A percentile compares a stretch with the other conserved stretches of the same genome.
phyloP scores from a whole-genome alignment of 345 rosid genomes.

The Lagerstroemia speciosa region DNA sequence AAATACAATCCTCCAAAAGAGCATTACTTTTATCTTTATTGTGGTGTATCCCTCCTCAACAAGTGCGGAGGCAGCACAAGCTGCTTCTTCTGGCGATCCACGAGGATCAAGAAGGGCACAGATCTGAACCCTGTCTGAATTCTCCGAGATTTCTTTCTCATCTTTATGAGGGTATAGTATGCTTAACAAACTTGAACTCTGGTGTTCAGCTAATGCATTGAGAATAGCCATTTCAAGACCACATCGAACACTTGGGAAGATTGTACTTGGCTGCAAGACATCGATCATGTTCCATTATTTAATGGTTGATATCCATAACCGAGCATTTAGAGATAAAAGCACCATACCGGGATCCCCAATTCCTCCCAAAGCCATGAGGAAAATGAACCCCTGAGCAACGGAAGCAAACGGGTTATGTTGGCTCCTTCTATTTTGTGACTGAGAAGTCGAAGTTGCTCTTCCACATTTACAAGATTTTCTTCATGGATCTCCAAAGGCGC shows the following conservation, averaged over 20 bases:
- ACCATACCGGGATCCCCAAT: conserved; percentile 62
- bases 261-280: conserved; percentile 50
- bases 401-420: conserved; percentile 38
- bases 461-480: conserved; percentile 64
- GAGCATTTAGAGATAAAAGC: neutral
- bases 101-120: conserved; percentile 79
- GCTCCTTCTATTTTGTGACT: conserved; percentile 54
- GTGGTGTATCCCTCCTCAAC: conserved; percentile 75
- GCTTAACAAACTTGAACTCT: conserved; percentile 43
- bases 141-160: conserved; percentile 27
- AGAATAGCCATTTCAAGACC: conserved; percentile 96
- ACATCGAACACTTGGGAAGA: conserved; percentile 87
- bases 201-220: conserved; percentile 52
- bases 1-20: conserved; percentile 5
- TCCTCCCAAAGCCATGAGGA: conserved; percentile 80
- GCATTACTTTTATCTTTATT: conserved; percentile 73
- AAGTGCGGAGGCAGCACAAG: conserved; percentile 47
- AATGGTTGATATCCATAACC: neutral
- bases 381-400: conserved; percentile 56
- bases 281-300: neutral
- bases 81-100: conserved; percentile 73
- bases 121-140: conserved; percentile 39
- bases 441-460: conserved; percentile 73
- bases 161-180: conserved; percentile 32
- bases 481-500: conserved; percentile 68